Percentiles rank a stretch among this genome's conserved stretches.
Evolutionary conservation across 306 rosid species (phyloP).

Genomic region (Acmispon strigosus): DNA sequence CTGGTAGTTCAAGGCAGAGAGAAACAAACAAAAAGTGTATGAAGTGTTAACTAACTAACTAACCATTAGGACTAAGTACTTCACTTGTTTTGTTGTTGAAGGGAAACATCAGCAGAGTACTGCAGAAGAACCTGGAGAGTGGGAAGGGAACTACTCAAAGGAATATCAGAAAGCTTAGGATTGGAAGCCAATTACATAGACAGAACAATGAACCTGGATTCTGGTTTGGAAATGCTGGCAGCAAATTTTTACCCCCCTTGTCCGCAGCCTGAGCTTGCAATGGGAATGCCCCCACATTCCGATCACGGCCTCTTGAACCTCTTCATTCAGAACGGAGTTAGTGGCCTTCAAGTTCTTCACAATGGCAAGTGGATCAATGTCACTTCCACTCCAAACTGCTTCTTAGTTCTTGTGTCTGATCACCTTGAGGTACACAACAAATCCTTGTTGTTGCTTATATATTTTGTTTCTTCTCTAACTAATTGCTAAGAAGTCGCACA

Average conservation of each 20-base stretch:
- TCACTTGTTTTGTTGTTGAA: neutral
- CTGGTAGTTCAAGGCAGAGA: no score
- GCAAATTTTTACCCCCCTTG: constrained; percentile 65
- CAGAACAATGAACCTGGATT: constrained; percentile 30
- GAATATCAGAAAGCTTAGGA: constrained; percentile 52
- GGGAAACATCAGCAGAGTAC: constrained; percentile 37
- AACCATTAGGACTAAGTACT: neutral
- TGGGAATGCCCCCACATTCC: constrained; percentile 72
- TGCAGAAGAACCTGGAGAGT: constrained; percentile 29
- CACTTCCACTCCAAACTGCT: constrained; percentile 37
- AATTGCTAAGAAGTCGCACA: no score
- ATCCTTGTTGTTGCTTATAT: neutral
- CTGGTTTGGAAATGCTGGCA: constrained; percentile 31
- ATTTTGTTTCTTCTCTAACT: neutral
- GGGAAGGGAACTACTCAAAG: constrained; percentile 42
- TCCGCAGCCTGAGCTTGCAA: constrained; percentile 57
- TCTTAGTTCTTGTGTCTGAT: constrained; percentile 47
- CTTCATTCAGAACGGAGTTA: constrained; percentile 46
- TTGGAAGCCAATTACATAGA: constrained; percentile 30
- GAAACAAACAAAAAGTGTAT: no score
- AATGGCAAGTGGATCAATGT: constrained; percentile 56
- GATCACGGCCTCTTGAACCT: constrained; percentile 57
- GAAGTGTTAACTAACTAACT: no score
- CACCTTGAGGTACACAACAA: constrained; percentile 51
- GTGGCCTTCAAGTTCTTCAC: constrained; percentile 59